Conservation (phyloP, 805 yeast species). For the Sugiyamaella americana region DNA sequence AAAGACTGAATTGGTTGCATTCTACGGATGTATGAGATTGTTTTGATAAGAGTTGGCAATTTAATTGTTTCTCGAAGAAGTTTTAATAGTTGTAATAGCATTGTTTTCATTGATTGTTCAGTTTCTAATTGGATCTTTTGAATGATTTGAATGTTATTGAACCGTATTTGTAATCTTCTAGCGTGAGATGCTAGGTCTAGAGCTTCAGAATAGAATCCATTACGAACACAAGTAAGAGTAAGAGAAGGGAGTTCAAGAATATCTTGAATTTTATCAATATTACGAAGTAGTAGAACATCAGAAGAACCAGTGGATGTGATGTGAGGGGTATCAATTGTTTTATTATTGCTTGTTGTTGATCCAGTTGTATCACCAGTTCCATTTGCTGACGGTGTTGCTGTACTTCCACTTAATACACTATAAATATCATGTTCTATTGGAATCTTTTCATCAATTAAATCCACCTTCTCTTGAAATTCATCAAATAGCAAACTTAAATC, state of each 20-base stretch:
- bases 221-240: slow-evolving; percentile 73
- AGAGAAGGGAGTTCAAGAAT: slow-evolving; percentile 79
- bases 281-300: slow-evolving; percentile 27
- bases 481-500: slow-evolving; percentile 9
- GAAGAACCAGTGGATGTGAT: neutral
- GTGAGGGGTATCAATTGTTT: neutral
- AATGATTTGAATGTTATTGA: slow-evolving; percentile 53
- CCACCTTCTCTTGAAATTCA: slow-evolving; percentile 7
- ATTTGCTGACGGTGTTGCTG: too few species aligned
- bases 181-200: slow-evolving; percentile 75
- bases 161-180: slow-evolving; percentile 60
- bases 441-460: slow-evolving; percentile 2
- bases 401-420: neutral
- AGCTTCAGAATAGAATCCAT: slow-evolving; percentile 86
- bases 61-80: slow-evolving; percentile 69
- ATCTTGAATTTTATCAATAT: slow-evolving; percentile 68
- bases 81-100: slow-evolving; percentile 66
- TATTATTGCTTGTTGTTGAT: neutral
- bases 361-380: neutral
- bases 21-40: slow-evolving; percentile 66
- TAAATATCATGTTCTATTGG: slow-evolving; percentile 10
- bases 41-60: slow-evolving; percentile 72
- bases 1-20: slow-evolving; percentile 36
- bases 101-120: slow-evolving; percentile 41
- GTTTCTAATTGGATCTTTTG: slow-evolving; percentile 50